Evolutionary conservation across 768 basidiomycete genomes (phyloP).

Genomic region (Suillus fuscotomentosus): DNA sequence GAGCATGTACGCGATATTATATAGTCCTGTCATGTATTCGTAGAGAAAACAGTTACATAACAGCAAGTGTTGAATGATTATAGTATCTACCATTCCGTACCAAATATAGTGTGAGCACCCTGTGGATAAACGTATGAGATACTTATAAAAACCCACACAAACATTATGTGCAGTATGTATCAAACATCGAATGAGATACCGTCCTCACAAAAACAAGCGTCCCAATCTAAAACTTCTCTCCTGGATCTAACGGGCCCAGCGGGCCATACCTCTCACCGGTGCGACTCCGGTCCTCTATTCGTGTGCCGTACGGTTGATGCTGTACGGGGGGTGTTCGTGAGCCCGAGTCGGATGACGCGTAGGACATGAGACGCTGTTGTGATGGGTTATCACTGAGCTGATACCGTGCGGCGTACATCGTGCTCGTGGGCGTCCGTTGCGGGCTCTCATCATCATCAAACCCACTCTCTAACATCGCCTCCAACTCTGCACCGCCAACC

Average conservation of each 20-base stretch:
- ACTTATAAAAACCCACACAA: slow-evolving; percentile 24
- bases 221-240: slow-evolving; percentile 44
- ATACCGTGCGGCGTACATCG: slow-evolving; percentile 52
- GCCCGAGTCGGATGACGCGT: slow-evolving; percentile 44
- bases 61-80: neutral
- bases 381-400: slow-evolving; percentile 59
- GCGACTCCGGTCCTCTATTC: slow-evolving; percentile 38
- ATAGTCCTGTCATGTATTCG: neutral
- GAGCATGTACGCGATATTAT: neutral
- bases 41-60: neutral
- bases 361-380: slow-evolving; percentile 38
- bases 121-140: slow-evolving; percentile 4
- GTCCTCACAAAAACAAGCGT: slow-evolving; percentile 12
- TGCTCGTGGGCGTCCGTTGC: slow-evolving; percentile 26
- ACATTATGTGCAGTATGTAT: slow-evolving; percentile 29
- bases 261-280: slow-evolving; percentile 44
- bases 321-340: slow-evolving; percentile 28
- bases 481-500: slow-evolving; percentile 74
- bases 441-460: slow-evolving; percentile 74
- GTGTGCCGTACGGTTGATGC: slow-evolving; percentile 34
- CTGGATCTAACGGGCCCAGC: slow-evolving; percentile 60
- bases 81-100: neutral
- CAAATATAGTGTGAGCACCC: neutral
- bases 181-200: slow-evolving; percentile 19
- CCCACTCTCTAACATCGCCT: slow-evolving; percentile 89